Percentiles rank a stretch among this genome's conserved stretches.
Evolutionary conservation across 352 stramenopile species (phyloP).

Genomic region (Pythium oligandrum): DNA sequence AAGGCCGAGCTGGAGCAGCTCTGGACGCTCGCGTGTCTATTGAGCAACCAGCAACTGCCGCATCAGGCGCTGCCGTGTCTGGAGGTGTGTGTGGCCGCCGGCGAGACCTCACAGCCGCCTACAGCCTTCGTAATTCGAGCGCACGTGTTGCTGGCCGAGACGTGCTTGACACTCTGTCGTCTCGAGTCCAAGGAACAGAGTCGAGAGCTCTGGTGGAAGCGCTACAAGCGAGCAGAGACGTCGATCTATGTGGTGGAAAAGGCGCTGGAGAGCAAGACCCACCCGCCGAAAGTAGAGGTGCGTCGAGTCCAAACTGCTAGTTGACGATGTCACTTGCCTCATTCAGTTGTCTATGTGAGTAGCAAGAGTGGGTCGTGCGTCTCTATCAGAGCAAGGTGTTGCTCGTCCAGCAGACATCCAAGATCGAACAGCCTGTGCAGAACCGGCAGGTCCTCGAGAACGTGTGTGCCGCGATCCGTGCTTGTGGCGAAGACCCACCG

Average conservation of each 20-base stretch:
- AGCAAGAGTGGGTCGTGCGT: conserved; percentile 39
- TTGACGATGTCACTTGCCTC: too few species aligned
- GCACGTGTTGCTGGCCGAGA: conserved; percentile 55
- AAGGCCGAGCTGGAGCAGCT: conserved; percentile 29
- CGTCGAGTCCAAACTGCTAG: too few species aligned
- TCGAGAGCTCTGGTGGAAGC: conserved; percentile 45
- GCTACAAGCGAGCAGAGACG: conserved; percentile 39
- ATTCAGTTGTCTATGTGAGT: too few species aligned
- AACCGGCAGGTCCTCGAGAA: conserved; percentile 37
- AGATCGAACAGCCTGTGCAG: conserved; percentile 26
- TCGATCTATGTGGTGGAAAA: conserved; percentile 29
- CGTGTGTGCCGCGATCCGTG: conserved; percentile 39
- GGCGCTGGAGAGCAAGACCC: conserved; percentile 16
- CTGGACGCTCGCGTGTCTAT: conserved; percentile 52
- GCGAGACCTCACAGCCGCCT: not conserved
- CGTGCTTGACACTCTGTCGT: conserved; percentile 38
- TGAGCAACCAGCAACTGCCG: conserved; percentile 34
- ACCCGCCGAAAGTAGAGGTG: too few species aligned
- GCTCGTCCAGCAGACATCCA: conserved; percentile 34
- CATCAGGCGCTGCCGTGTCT: conserved; percentile 40
- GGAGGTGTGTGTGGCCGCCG: conserved; percentile 27
- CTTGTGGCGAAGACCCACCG: conserved; percentile 1
- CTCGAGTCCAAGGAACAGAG: conserved; percentile 34
- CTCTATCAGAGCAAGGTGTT: conserved; percentile 56
- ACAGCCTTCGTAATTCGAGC: conserved; percentile 14